Evolutionary conservation across 2,329 filamentous ascomycete species (phyloP), one percentile per base, ranked within the genome.

Genomic region (Saccharata proteae): DNA sequence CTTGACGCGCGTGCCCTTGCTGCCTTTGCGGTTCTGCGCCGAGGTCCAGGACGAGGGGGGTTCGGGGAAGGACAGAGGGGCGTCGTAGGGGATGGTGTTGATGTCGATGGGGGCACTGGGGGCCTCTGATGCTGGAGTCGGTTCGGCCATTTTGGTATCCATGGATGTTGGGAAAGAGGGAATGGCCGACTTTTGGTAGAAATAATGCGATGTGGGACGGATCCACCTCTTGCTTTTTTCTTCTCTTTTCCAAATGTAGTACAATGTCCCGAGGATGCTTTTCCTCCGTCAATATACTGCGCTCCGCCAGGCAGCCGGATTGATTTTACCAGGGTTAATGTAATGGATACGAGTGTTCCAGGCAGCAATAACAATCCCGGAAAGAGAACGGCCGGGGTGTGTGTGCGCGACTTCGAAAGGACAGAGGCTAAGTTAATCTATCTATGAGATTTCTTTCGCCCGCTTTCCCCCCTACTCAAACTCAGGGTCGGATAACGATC

Each of bases 41-140:
- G 18, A n/a, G 11, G 29, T 34, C 35, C 35, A 39, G 15, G 11
- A 20, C 16, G 23, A 13, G 3, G 30, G 17, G 5, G 37, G 31
- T 10, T 29, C 23, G 11, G n/a, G 8, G 17, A 39, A 23, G 12
- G 31, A 22, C 14, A 38, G 35, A 2, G 37, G 37, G 1, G 37
- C 31, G 17, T 29, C 23, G 21, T 29, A 35, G n/a, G 37, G 26
- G 17, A 35, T 29, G 19, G 27, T 22, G 31, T 38, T 39, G 21
- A 38, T 25, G 21, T 38, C 32, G 28, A n/a, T 18, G 16, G 24
- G 12, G 14, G 16, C 10, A 5, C 17, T n/a, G 26, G n/a, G 12
- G 4, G 4, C 4, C 17, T 21, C 26, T 29, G 24, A 10, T 22
- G 22, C 16, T 32, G 13, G 18, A n/a, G 14, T 7, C 16, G 13